Evolutionary conservation across 2,329 filamentous ascomycete genomes (phyloP).

Genomic region (Beauveria caledonica): DNA sequence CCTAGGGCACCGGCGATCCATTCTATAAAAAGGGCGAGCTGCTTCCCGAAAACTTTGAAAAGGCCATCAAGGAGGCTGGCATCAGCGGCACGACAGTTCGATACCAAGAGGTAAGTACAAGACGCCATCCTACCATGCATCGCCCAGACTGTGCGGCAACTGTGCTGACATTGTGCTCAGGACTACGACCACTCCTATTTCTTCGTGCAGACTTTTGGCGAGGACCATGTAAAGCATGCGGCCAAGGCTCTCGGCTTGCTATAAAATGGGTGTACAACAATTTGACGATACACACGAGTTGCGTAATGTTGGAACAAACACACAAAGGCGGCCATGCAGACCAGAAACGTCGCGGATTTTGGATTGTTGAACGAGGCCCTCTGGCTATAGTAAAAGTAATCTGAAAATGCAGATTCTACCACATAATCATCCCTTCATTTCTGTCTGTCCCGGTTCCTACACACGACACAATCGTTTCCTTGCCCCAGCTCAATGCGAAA

Average conservation of each 20-base stretch:
- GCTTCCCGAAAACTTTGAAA: conserved; percentile 84
- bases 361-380: neutral
- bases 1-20: conserved; percentile 79
- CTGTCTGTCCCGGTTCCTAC: neutral
- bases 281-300: neutral
- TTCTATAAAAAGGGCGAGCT: conserved; percentile 95
- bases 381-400: neutral
- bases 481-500: neutral
- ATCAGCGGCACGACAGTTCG: conserved; percentile 66
- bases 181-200: conserved; percentile 97
- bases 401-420: neutral
- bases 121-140: neutral
- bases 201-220: conserved; percentile 85
- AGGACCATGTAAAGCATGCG: conserved; percentile 85
- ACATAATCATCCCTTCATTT: neutral
- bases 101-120: conserved; percentile 63
- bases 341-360: neutral
- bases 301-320: neutral
- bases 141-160: neutral
- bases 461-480: neutral
- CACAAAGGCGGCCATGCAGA: too few relatives aligned
- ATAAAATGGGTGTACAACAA: conserved; percentile 8
- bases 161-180: conserved; percentile 25
- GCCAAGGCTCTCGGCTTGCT: conserved; percentile 63
- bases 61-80: conserved; percentile 68